Conservation (phyloP, 2,329 filamentous ascomycete genomes). For the Neobulgaria alba region DNA sequence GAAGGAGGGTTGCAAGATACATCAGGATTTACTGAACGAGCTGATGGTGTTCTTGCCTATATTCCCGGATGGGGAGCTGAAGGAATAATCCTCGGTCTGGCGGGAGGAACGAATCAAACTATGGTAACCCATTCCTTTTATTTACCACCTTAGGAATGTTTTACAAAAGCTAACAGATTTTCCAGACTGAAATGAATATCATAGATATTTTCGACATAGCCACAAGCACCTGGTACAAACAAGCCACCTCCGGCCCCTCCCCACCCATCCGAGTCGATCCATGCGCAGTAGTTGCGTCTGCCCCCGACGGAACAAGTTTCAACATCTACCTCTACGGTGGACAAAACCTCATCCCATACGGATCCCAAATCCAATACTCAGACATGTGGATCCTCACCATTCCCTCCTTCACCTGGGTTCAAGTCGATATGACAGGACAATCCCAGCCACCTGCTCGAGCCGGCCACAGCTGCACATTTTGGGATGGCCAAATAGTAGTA, state of each 20-base stretch:
- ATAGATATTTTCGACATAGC: conserved; percentile 74
- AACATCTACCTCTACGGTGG: conserved; percentile 74
- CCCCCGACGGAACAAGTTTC: conserved; percentile 64
- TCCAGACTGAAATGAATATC: conserved; percentile 51
- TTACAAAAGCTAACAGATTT: too few relatives aligned
- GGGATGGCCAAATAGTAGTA: conserved; percentile 62
- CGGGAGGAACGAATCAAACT: conserved; percentile 59
- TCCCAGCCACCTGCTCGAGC: conserved; percentile 52
- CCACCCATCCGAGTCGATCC: conserved; percentile 63
- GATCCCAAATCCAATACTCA: conserved; percentile 49
- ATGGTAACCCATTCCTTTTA: conserved; percentile 41
- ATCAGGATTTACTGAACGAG: conserved; percentile 61
- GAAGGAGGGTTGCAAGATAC: conserved; percentile 58
- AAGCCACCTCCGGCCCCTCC: conserved; percentile 54
- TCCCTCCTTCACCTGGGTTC: conserved; percentile 65
- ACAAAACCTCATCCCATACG: conserved; percentile 60
- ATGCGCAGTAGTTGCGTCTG: conserved; percentile 60
- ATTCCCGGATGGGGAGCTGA: conserved; percentile 65
- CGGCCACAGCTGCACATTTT: conserved; percentile 61
- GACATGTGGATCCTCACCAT: conserved; percentile 70
- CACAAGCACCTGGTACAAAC: conserved; percentile 63
- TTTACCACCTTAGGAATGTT: too few relatives aligned
- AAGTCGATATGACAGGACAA: conserved; percentile 47
- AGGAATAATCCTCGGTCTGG: conserved; percentile 64
- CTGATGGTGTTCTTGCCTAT: conserved; percentile 65